A percentile compares a stretch with the other conserved stretches of the same genome.
Evolutionary conservation across 345 rosid genomes (phyloP).

Genomic region (Mangifera indica): DNA sequence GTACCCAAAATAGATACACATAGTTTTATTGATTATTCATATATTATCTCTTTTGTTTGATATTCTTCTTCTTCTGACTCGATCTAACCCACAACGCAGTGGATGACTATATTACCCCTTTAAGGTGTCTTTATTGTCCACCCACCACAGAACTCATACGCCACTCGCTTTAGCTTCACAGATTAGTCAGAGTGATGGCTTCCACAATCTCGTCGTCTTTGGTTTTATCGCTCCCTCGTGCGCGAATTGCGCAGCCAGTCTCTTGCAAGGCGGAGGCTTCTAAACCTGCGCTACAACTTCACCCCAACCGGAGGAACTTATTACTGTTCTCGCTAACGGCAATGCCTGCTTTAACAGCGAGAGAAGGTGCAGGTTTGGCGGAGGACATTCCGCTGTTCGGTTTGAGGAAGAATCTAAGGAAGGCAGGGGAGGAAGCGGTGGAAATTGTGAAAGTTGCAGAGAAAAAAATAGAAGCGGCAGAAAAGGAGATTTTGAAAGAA

Average conservation of each 20-base stretch:
- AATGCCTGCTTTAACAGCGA: constrained; percentile 36
- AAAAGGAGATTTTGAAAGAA: constrained; percentile 36
- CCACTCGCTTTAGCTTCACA: background rate
- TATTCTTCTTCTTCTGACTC: too few species aligned
- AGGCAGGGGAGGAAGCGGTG: constrained; percentile 75
- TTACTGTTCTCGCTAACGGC: constrained; percentile 55
- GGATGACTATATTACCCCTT: constrained; percentile 7
- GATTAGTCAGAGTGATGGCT: constrained; percentile 39
- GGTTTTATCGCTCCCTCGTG: constrained; percentile 24
- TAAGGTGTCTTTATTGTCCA: background rate
- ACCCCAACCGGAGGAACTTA: constrained; percentile 50
- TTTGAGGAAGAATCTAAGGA: constrained; percentile 64
- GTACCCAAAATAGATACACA: too few species aligned
- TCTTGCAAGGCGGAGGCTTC: constrained; percentile 26
- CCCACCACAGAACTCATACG: background rate
- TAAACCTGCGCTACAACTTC: constrained; percentile 26
- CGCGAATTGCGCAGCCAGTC: constrained; percentile 27
- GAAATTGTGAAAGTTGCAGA: constrained; percentile 71
- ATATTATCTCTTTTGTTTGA: too few species aligned
- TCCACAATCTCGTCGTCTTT: constrained; percentile 37
- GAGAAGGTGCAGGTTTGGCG: constrained; percentile 45
- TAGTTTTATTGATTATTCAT: too few species aligned
- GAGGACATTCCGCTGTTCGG: constrained; percentile 73
- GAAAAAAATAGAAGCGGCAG: constrained; percentile 55
- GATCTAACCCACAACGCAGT: too few species aligned